Evolutionary conservation across 495 filamentous ascomycete species (phyloP).

Genomic region (Penicillium antarcticum): DNA sequence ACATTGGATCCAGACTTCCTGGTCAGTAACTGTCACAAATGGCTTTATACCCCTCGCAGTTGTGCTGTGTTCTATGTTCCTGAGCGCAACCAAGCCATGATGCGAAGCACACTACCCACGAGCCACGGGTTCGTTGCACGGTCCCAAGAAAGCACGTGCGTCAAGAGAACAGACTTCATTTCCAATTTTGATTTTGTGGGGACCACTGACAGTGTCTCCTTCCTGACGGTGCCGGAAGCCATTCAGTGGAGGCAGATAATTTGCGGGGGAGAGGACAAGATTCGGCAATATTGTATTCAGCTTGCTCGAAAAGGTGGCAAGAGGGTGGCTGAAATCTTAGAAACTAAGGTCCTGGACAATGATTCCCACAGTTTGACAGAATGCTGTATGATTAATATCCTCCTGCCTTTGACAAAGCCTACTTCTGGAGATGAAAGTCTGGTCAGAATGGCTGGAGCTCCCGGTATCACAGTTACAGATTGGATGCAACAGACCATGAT

Average conservation of each 20-base stretch:
- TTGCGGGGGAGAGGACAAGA: constrained; percentile 65
- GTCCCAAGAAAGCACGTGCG: not conserved
- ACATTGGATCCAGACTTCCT: constrained; percentile 71
- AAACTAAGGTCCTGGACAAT: constrained; percentile 56
- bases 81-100: constrained; percentile 62
- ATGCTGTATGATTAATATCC: constrained; percentile 59
- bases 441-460: constrained; percentile 1
- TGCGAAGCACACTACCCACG: constrained; percentile 69
- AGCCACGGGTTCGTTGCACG: constrained; percentile 41
- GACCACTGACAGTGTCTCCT: constrained; percentile 63
- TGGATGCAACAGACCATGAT: constrained; percentile 57
- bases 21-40: constrained; percentile 77
- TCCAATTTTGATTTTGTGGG: constrained; percentile 69
- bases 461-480: constrained; percentile 26
- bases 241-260: constrained; percentile 59
- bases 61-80: constrained; percentile 77
- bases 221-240: constrained; percentile 61
- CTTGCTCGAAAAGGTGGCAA: constrained; percentile 55
- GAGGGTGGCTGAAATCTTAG: constrained; percentile 54
- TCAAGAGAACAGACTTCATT: constrained; percentile 47
- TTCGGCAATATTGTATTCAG: constrained; percentile 48
- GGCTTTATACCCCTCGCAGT: constrained; percentile 70
- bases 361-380: constrained; percentile 19
- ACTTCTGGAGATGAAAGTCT: constrained; percentile 26
- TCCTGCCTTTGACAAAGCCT: constrained; percentile 52